phyloP scores from a whole-genome alignment of 140 eudicot genomes.

The Senecio squalidus region DNA sequence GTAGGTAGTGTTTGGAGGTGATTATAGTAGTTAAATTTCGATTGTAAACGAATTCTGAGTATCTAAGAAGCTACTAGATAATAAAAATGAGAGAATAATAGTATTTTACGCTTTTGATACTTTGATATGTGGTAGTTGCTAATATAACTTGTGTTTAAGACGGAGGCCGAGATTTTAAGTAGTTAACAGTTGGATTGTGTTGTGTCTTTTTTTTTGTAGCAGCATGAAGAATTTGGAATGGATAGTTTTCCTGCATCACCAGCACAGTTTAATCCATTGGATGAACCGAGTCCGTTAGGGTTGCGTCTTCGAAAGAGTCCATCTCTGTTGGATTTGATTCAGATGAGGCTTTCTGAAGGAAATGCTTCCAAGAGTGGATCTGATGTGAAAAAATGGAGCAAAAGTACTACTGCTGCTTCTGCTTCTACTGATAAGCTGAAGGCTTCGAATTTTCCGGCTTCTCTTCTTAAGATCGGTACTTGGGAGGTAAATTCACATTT shows the following conservation, averaged over 20 bases:
- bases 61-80: background rate
- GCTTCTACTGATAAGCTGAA: conserved; percentile 59
- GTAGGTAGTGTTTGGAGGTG: background rate
- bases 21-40: background rate
- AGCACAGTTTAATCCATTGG: conserved; percentile 63
- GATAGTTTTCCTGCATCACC: conserved; percentile 37
- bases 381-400: conserved; percentile 41
- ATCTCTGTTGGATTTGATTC: conserved; percentile 81
- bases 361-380: conserved; percentile 33
- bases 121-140: too few species aligned
- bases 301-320: conserved; percentile 75
- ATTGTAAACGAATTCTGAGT: background rate
- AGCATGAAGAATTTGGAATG: conserved; percentile 29
- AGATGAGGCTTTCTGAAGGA: conserved; percentile 77
- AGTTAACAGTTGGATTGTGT: too few species aligned
- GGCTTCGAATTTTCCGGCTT: conserved; percentile 86
- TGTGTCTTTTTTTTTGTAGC: background rate
- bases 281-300: conserved; percentile 92
- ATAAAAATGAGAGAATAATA: too few species aligned
- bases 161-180: too few species aligned
- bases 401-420: conserved; percentile 24
- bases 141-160: too few species aligned
- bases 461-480: conserved; percentile 74
- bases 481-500: conserved; percentile 67
- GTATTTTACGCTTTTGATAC: too few species aligned